A percentile compares a stretch with the other conserved stretches of the same genome.
Evolutionary conservation across 2,329 filamentous ascomycete species (phyloP).

Genomic region (Botryotinia narcissicola): DNA sequence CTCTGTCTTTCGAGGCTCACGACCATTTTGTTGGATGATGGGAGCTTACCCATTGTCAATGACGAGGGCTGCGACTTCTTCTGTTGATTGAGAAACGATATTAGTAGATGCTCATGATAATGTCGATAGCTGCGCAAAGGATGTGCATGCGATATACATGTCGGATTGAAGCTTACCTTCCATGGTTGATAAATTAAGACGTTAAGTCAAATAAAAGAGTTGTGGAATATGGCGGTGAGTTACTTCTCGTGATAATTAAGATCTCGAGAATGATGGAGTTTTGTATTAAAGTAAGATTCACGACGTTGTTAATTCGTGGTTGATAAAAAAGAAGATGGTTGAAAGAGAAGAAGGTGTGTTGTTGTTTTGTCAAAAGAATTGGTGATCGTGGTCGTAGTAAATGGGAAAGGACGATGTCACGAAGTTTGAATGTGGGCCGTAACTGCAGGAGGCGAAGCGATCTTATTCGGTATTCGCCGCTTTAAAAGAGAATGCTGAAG

Average conservation of each 20-base stretch:
- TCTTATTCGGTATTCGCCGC: conserved; percentile 20
- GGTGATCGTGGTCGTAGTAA: conserved; percentile 23
- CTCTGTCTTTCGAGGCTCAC: conserved; percentile 24
- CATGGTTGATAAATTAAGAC: conserved; percentile 41
- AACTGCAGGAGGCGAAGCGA: conserved; percentile 23
- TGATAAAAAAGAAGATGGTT: conserved; percentile 18
- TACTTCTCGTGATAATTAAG: conserved; percentile 16
- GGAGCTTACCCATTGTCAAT: conserved; percentile 99
- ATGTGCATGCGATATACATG: neutral
- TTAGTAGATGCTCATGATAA: conserved; percentile 32
- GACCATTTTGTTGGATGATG: conserved; percentile 29
- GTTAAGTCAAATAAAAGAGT: conserved; percentile 32
- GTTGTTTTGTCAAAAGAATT: conserved; percentile 22
- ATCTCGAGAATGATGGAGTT: conserved; percentile 18
- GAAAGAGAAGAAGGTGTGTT: conserved; percentile 18
- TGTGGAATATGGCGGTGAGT: conserved; percentile 19
- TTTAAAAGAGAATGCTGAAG: conserved; percentile 14
- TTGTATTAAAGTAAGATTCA: conserved; percentile 18
- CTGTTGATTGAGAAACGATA: conserved; percentile 51
- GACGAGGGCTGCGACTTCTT: conserved; percentile 99
- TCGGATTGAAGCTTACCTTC: conserved; percentile 39
- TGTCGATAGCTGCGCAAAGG: conserved; percentile 26
- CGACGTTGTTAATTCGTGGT: conserved; percentile 22
- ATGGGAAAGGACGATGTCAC: conserved; percentile 21
- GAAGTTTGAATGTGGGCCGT: conserved; percentile 21